Evolutionary conservation across 164 flowering plant genomes (phyloP), one percentile per base, ranked within the genome.

Genomic region (Nymphaea colorata): DNA sequence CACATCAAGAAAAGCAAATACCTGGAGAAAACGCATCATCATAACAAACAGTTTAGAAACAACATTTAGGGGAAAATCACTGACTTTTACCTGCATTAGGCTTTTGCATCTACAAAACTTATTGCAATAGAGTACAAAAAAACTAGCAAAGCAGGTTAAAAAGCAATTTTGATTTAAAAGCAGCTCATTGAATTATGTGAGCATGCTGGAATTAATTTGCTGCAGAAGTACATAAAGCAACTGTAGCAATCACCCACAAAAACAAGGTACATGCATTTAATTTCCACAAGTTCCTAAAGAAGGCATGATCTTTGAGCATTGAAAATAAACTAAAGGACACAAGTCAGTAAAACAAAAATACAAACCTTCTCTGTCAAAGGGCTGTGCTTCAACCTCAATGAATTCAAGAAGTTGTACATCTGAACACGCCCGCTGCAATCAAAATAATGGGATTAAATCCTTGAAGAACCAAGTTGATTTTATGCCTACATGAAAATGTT

Each of bases 1-100:
- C 64, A 83, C 80, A 78, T 94, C 97, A 68, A 94, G 68, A 79
- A 85, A 89, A 16, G 74, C 77, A 84, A 91, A 94, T 61, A 94
- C 83, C 97, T 94, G 91, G 66, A 75, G 69, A 42, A 12, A 47
- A 70, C 10, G 43, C 25, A n/a, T 47, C 6, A 36, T 11, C 63
- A 61, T n/a, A n/a, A 61, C 63, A 61, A 36, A 36, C 11, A 61
- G 11, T 11, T 12, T 61, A n/a, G 42, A 44, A n/a, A 10, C 18
- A 17, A 66, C 10, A 15, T n/a, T 44, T n/a, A 66, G 60, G 8
- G 18, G 55, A 66, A 44, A 8, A 61, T 61, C 11, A n/a, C 6
- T 61, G 11, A n/a, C 3, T n/a, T 17, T n/a, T 61, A n/a, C 41
- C 14, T 17, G n/a, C 63, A 5, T 17, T 11, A 17, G 41, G 41